Percentiles rank a stretch among this genome's conserved stretches.
Evolutionary conservation across 2,329 filamentous ascomycete genomes (phyloP).

Genomic region (Alternaria brassicicola): DNA sequence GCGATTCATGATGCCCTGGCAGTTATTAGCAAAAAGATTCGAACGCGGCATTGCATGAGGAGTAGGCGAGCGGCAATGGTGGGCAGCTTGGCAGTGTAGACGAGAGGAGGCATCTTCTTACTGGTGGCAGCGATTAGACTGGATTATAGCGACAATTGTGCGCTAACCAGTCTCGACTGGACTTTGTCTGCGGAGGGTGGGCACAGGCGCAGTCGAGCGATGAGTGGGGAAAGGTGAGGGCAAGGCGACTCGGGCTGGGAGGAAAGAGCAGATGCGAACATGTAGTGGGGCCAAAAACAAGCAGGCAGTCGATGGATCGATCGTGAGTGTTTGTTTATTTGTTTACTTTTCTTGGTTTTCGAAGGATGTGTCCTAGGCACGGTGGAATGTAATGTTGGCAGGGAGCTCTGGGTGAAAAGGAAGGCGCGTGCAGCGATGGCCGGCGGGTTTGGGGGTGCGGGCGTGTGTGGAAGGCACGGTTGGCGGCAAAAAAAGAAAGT

Average conservation of each 20-base stretch:
- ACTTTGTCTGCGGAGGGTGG: neutral
- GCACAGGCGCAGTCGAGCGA: constrained; percentile 16
- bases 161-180: constrained; percentile 1
- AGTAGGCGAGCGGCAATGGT: constrained; percentile 3
- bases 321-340: neutral
- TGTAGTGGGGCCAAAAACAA: constrained; percentile 28
- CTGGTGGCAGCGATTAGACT: constrained; percentile 10
- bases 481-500: constrained; percentile 23
- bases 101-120: constrained; percentile 18
- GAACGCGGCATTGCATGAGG: constrained; percentile 5
- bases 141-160: neutral
- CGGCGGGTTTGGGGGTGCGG: neutral
- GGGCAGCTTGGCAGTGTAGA: neutral
- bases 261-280: constrained; percentile 32
- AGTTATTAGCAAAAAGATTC: constrained; percentile 22
- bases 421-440: constrained; percentile 7
- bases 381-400: constrained; percentile 1
- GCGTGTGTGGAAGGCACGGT: constrained; percentile 14
- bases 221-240: constrained; percentile 7
- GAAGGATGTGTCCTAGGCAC: constrained; percentile 2
- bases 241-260: constrained; percentile 11
- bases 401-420: neutral
- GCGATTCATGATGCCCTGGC: constrained; percentile 68
- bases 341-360: too few relatives aligned
- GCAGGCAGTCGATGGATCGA: neutral